phyloP scores from a whole-genome alignment of 2,329 filamentous ascomycete species.

The Pochonia chlamydosporia region DNA sequence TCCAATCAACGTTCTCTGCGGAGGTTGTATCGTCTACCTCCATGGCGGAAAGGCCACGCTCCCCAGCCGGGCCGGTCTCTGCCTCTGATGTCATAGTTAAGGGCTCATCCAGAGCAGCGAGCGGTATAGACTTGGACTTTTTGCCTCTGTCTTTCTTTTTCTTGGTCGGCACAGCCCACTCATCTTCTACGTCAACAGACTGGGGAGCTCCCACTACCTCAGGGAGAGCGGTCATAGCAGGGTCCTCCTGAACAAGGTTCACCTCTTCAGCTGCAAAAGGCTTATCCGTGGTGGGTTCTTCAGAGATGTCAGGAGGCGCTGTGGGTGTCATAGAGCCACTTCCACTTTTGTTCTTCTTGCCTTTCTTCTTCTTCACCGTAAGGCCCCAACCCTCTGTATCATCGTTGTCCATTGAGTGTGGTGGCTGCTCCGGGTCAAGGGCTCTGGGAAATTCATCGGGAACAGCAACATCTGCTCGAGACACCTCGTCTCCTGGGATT shows the following conservation, averaged over 20 bases:
- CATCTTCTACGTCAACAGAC: constrained; percentile 4
- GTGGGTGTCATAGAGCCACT: constrained; percentile 6
- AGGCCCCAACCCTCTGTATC: constrained; percentile 20
- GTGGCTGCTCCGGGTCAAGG: not conserved
- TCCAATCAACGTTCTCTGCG: not conserved
- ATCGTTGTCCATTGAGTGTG: constrained; percentile 8
- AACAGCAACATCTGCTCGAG: too few species aligned
- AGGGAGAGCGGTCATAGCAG: not conserved
- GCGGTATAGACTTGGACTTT: constrained; percentile 10
- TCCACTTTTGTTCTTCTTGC: constrained; percentile 28
- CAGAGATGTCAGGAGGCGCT: constrained; percentile 2
- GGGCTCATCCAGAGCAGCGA: not conserved
- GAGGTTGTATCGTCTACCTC: not conserved
- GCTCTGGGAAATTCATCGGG: not conserved
- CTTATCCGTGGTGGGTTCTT: not conserved
- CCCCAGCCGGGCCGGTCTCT: not conserved
- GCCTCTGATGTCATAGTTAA: not conserved
- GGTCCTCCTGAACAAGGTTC: not conserved
- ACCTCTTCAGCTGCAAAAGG: not conserved
- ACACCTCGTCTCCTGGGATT: too few species aligned
- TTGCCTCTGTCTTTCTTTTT: constrained; percentile 24
- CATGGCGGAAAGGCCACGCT: not conserved
- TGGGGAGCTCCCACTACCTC: not conserved
- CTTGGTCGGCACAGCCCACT: constrained; percentile 11
- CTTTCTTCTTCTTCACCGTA: constrained; percentile 37